Evolutionary conservation across 305 asterid species (phyloP).

Genomic region (Fraxinus ornus): DNA sequence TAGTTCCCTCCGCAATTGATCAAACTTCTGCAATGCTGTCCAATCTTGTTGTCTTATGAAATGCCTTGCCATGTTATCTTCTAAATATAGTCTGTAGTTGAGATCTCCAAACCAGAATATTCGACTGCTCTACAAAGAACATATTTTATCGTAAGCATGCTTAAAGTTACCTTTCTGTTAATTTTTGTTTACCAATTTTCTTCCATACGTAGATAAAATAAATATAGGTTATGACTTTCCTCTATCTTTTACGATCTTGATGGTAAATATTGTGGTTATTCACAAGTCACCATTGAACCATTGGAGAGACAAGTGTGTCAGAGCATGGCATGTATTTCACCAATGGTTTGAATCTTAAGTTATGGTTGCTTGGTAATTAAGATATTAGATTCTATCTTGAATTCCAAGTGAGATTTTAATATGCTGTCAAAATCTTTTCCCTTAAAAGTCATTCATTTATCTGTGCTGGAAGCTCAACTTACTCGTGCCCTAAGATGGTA

Average conservation of each 20-base stretch:
- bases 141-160: slow-evolving; percentile 20
- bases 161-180: not conserved
- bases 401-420: not conserved
- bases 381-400: not conserved
- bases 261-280: not conserved
- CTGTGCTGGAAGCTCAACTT: not conserved
- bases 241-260: not conserved
- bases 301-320: not conserved
- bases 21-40: slow-evolving; percentile 71
- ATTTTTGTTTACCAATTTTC: slow-evolving; percentile 3
- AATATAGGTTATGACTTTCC: not conserved
- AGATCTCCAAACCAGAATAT: slow-evolving; percentile 98
- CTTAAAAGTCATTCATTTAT: not conserved
- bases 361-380: not conserved
- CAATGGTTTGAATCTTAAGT: not conserved
- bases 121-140: slow-evolving; percentile 59
- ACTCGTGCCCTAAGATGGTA: slow-evolving; percentile 87
- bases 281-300: not conserved
- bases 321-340: not conserved
- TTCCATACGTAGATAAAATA: not conserved
- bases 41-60: slow-evolving; percentile 66
- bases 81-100: slow-evolving; percentile 83
- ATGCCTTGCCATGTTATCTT: slow-evolving; percentile 77
- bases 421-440: not conserved
- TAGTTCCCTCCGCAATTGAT: slow-evolving; percentile 75